These are phyloP conservation scores for Salix dunnii DNA, from an alignment of 345 rosid species.

Conservation along the genomic window DNA sequence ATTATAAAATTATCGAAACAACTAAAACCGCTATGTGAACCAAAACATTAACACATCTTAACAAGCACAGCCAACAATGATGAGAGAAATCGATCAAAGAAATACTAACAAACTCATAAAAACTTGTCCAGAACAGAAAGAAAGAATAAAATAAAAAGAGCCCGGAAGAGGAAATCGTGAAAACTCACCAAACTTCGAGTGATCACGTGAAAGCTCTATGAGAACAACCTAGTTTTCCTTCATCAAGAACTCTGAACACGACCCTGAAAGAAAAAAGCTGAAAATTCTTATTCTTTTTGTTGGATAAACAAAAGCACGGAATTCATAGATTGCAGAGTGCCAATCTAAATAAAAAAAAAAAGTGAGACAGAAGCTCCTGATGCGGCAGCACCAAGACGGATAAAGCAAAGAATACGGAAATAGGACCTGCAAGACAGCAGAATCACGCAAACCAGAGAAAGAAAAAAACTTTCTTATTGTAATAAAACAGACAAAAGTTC, in stretches of 20 bases:
- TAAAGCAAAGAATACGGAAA: slow-evolving; percentile 17
- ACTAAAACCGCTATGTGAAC: background rate
- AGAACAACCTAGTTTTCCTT: slow-evolving; percentile 8
- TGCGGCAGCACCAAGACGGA: slow-evolving; percentile 11
- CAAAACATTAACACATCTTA: background rate
- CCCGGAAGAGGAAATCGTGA: background rate
- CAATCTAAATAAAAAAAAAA: slow-evolving; percentile 2
- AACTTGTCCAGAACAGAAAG: background rate
- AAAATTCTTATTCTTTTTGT: background rate
- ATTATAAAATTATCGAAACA: background rate
- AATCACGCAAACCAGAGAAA: background rate
- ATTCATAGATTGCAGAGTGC: background rate
- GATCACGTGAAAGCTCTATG: background rate
- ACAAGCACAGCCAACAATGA: background rate
- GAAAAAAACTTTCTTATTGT: background rate
- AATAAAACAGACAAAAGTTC: too few species aligned
- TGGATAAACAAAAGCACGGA: background rate
- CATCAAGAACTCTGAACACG: background rate
- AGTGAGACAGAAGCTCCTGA: slow-evolving; percentile 18
- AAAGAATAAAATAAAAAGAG: background rate
- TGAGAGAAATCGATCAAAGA: background rate
- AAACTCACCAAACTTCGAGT: background rate
- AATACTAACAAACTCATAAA: background rate
- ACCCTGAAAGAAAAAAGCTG: background rate
- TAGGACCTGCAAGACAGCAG: slow-evolving; percentile 2